phyloP scores from a whole-genome alignment of 148 eudicot species.

The Polygonum aviculare region DNA sequence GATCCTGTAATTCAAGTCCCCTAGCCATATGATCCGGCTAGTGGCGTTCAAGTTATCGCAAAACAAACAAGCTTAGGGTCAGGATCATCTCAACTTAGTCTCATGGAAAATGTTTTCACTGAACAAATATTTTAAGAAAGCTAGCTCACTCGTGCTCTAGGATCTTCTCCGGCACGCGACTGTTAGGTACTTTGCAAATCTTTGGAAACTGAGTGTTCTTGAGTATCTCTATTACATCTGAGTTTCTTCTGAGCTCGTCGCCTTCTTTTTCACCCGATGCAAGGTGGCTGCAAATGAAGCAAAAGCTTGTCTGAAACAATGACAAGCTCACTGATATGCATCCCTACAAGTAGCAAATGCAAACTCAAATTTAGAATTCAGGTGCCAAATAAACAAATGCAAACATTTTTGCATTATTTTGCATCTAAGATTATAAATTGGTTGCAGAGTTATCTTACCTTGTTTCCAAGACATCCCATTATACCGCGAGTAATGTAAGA shows the following conservation, averaged over 20 bases:
- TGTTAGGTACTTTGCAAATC: conserved; percentile 36
- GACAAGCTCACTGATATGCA: conserved; percentile 67
- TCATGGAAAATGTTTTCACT: background rate
- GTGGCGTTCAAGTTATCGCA: background rate
- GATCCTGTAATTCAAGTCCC: conserved; percentile 87
- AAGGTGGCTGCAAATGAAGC: conserved; percentile 69
- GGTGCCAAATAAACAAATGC: no score
- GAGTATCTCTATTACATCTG: conserved; percentile 59
- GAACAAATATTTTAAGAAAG: background rate
- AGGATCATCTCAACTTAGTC: background rate
- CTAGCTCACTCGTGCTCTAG: conserved; percentile 47
- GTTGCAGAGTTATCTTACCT: conserved; percentile 19
- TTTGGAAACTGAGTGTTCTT: conserved; percentile 54
- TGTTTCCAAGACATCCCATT: conserved; percentile 62
- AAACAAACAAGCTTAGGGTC: background rate
- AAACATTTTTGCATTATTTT: background rate
- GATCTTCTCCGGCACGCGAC: conserved; percentile 43
- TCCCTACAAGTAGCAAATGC: conserved; percentile 30
- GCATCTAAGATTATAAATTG: background rate
- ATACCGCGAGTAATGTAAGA: conserved; percentile 49
- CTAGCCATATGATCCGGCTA: conserved; percentile 74
- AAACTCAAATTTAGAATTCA: no score
- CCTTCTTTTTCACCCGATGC: conserved; percentile 87
- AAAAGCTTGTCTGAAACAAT: conserved; percentile 50
- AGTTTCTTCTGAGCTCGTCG: conserved; percentile 64